Evolutionary conservation across 2,329 filamentous ascomycete genomes (phyloP).

Genomic region (Colletotrichum graminicola): DNA sequence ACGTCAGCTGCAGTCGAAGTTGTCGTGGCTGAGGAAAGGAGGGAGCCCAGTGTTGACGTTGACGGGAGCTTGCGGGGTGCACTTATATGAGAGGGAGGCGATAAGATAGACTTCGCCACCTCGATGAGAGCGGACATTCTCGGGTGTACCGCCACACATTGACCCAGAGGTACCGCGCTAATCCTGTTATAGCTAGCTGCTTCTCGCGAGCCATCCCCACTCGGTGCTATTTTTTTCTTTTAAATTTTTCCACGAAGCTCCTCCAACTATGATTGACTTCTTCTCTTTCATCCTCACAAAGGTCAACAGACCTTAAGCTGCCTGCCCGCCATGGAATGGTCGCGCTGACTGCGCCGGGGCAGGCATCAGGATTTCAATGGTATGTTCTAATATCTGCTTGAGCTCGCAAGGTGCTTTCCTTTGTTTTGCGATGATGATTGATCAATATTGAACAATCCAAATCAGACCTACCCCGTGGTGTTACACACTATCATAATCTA

Average conservation of each 20-base stretch:
- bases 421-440: constrained; percentile 55
- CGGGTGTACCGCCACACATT: constrained; percentile 53
- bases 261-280: constrained; percentile 37
- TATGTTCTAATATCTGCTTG: constrained; percentile 24
- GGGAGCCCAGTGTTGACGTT: neutral
- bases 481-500: constrained; percentile 63
- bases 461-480: constrained; percentile 70
- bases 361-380: constrained; percentile 25
- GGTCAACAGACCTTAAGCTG: constrained; percentile 40
- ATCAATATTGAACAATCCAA: constrained; percentile 69
- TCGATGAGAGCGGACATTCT: constrained; percentile 32
- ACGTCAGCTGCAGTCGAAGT: constrained; percentile 6
- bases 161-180: constrained; percentile 44
- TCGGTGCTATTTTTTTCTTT: constrained; percentile 35
- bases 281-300: constrained; percentile 44
- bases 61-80: constrained; percentile 43
- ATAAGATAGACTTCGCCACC: constrained; percentile 47
- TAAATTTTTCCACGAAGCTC: constrained; percentile 47
- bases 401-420: constrained; percentile 12
- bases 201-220: constrained; percentile 21
- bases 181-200: constrained; percentile 45
- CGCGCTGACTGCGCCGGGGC: constrained; percentile 1
- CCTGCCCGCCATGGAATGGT: constrained; percentile 9
- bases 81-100: constrained; percentile 41
- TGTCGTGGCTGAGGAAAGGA: constrained; percentile 5